Evolutionary conservation across 2,329 filamentous ascomycete genomes (phyloP).

Genomic region (Setomelanomma holmii): DNA sequence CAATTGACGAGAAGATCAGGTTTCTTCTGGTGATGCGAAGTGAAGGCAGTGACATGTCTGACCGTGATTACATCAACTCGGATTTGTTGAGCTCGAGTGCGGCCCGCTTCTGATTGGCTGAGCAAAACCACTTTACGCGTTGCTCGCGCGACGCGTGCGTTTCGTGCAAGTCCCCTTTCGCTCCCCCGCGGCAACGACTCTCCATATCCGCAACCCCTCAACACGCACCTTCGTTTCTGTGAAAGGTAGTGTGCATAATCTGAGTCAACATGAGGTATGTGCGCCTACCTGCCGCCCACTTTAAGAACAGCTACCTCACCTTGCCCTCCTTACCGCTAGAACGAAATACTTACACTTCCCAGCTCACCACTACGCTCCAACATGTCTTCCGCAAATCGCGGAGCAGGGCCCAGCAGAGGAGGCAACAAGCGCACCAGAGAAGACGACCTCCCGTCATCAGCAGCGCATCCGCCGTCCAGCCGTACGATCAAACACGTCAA

Average conservation of each 20-base stretch:
- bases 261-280: slow-evolving; percentile 31
- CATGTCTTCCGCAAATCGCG: slow-evolving; percentile 84
- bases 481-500: slow-evolving; percentile 56
- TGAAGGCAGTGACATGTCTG: not conserved
- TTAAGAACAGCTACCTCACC: not conserved
- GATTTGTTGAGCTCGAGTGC: slow-evolving; percentile 7
- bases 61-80: not conserved
- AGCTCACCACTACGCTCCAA: slow-evolving; percentile 85
- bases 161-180: slow-evolving; percentile 9
- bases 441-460: slow-evolving; percentile 64
- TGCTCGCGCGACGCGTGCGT: slow-evolving; percentile 14
- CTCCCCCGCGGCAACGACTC: not conserved
- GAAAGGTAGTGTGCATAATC: slow-evolving; percentile 1
- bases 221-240: slow-evolving; percentile 2
- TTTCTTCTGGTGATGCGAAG: too few relatives aligned
- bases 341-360: slow-evolving; percentile 27
- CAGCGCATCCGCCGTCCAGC: slow-evolving; percentile 66
- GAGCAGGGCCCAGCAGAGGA: slow-evolving; percentile 60
- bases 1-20: too few relatives aligned
- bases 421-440: slow-evolving; percentile 73
- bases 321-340: slow-evolving; percentile 27
- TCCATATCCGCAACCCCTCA: slow-evolving; percentile 1
- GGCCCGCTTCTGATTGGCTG: slow-evolving; percentile 20
- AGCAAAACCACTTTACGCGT: slow-evolving; percentile 28
- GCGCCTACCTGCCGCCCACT: not conserved